Percentiles rank a stretch among this genome's conserved stretches.
Conservation (phyloP, 306 rosid species). For the Pyrus bretschneideri region DNA sequence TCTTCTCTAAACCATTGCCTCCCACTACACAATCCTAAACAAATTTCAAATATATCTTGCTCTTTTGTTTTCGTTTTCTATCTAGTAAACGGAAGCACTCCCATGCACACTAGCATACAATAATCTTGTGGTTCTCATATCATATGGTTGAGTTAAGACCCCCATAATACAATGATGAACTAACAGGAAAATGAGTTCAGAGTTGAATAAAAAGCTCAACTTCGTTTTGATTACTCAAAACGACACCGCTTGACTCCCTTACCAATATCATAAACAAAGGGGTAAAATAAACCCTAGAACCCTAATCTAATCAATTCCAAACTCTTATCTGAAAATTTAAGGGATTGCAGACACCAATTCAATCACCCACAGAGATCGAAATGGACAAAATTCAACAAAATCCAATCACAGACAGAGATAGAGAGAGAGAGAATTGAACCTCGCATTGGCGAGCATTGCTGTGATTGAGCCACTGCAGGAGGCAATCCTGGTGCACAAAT, state of each 20-base stretch:
- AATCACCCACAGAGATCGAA: background rate
- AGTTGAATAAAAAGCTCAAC: background rate
- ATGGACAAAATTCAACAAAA: background rate
- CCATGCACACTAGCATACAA: background rate
- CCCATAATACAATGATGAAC: background rate
- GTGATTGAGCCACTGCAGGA: slow-evolving; percentile 98
- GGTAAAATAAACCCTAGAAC: background rate
- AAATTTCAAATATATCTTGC: background rate
- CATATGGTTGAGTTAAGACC: background rate
- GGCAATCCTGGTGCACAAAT: slow-evolving; percentile 95
- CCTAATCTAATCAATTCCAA: background rate
- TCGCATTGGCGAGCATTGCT: slow-evolving; percentile 99
- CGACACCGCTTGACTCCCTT: background rate
- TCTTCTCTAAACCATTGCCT: background rate
- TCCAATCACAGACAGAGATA: background rate
- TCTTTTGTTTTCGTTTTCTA: background rate
- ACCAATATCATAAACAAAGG: background rate
- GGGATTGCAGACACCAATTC: background rate
- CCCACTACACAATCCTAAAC: background rate
- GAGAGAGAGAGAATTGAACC: slow-evolving; percentile 36
- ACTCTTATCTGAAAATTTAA: background rate
- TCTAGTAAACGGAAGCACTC: background rate
- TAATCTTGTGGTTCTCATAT: background rate
- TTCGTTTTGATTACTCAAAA: background rate
- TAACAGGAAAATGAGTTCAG: background rate